Evolutionary conservation across 805 yeast genomes (phyloP), one percentile per base, ranked within the genome.

Genomic region (Candida germanica): DNA sequence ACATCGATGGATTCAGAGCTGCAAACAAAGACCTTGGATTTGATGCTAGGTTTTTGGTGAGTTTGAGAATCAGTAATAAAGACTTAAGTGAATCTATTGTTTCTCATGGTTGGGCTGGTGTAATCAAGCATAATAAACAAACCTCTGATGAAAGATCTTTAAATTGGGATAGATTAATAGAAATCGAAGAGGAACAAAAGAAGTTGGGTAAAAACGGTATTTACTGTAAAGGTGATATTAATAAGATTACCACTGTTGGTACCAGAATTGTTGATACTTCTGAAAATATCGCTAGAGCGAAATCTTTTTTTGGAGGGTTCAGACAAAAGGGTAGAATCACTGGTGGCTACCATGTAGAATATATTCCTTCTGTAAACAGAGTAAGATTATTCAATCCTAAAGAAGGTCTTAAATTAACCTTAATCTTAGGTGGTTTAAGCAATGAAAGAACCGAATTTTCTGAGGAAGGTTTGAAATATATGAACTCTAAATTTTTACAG

Each of bases 221-320:
- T 27, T 79, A 73, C 53, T 72, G 67, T 40, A 70, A 74, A 18
- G 49, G 49, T 12, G 70, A 65, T 39, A 50, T 64, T 34, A 46
- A 48, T 36, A 78, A 79, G 50, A 53, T 66, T 10, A 71, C 75
- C 35, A 77, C 78, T 11, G 76, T 76, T 11, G 61, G 76, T 14
- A 79, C 78, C 25, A 71, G 87, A 47, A 59, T 78, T 21, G 83
- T 84, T 22, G 91, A 87, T 55, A 95, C 94, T 4, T 81, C 91
- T 14, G 95, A 85, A 54, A 76, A 73, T 47, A 68, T 73, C 5
- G 64, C 79, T 27, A 77, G 86, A 50, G 87, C 96, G 22, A 79
- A 79, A 43, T 79, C 89, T 5, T 85, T 80, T 51, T 67, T 84
- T 50, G 73, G 83, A 41, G 77, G 87, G 2, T 75, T 87, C 47